Conservation (phyloP, 106 monocot genomes). For the Acorus gramineus region DNA sequence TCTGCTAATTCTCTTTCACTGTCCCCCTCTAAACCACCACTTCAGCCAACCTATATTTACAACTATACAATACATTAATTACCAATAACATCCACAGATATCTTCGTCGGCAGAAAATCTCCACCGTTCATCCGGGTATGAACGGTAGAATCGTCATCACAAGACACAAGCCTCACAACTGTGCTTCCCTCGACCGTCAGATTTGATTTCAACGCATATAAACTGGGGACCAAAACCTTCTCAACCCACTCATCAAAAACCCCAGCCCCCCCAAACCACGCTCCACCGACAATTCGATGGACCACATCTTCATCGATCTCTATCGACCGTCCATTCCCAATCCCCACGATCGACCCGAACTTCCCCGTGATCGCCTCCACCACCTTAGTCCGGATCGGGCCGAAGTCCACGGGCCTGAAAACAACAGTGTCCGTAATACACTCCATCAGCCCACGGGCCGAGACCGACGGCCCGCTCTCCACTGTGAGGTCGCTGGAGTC, state of each 20-base stretch:
- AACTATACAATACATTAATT: no score
- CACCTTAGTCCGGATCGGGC: slow-evolving; percentile 22
- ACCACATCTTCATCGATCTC: slow-evolving; percentile 54
- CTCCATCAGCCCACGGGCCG: slow-evolving; percentile 29
- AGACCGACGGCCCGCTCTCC: slow-evolving; percentile 29
- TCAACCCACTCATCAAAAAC: slow-evolving; percentile 63
- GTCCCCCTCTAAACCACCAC: no score
- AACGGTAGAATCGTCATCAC: no score
- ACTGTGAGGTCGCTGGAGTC: slow-evolving; percentile 81
- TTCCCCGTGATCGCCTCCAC: slow-evolving; percentile 38
- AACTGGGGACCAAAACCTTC: slow-evolving; percentile 31
- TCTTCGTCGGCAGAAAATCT: no score
- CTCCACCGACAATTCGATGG: slow-evolving; percentile 43
- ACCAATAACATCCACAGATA: no score
- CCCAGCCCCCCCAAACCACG: slow-evolving; percentile 44
- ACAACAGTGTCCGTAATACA: slow-evolving; percentile 49
- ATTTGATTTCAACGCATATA: slow-evolving; percentile 30
- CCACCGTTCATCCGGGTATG: no score
- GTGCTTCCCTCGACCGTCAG: slow-evolving; percentile 9
- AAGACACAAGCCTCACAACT: slow-evolving; percentile 13
- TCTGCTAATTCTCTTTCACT: no score
- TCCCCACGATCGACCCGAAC: slow-evolving; percentile 32
- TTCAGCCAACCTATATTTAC: no score
- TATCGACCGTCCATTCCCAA: slow-evolving; percentile 4
- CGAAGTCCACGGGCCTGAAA: slow-evolving; percentile 83